These are phyloP conservation scores for Aaosphaeria arxii DNA, from an alignment of 2,329 filamentous ascomycete species.

Conservation along the genomic window DNA sequence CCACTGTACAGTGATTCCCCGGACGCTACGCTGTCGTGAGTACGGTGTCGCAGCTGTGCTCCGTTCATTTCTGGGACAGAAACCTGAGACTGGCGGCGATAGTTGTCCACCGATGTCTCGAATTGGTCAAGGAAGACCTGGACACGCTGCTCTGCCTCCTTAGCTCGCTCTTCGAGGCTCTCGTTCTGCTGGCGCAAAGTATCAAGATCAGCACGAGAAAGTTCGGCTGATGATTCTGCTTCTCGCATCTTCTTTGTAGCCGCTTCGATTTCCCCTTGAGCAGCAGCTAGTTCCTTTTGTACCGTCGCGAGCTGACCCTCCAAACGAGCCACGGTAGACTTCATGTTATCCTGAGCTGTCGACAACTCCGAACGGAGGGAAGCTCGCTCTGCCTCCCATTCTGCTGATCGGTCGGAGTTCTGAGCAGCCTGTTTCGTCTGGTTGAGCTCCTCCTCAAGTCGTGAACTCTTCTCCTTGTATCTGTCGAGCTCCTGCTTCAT, in stretches of 20 bases:
- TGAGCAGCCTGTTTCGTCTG: conserved; percentile 41
- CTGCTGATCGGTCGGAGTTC: conserved; percentile 48
- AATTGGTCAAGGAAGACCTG: conserved; percentile 92
- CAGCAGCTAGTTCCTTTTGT: conserved; percentile 64
- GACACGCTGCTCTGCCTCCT: conserved; percentile 90
- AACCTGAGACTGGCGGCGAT: conserved; percentile 69
- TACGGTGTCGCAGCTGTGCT: conserved; percentile 39
- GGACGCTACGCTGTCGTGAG: conserved; percentile 58
- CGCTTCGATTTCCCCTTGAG: conserved; percentile 66
- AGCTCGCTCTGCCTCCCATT: conserved; percentile 74
- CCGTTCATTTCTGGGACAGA: conserved; percentile 30
- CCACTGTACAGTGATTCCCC: conserved; percentile 52
- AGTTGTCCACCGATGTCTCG: conserved; percentile 89
- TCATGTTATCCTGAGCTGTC: conserved; percentile 66
- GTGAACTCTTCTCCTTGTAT: conserved; percentile 82
- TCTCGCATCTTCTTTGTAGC: conserved; percentile 50
- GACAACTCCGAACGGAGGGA: conserved; percentile 67
- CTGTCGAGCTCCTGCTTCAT: conserved; percentile 96
- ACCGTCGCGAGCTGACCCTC: conserved; percentile 69
- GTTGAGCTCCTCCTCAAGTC: conserved; percentile 80
- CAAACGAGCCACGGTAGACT: conserved; percentile 62
- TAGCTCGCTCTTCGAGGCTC: conserved; percentile 76
- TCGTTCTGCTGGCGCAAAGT: conserved; percentile 79
- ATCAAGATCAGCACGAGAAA: conserved; percentile 68
- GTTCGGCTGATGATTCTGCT: conserved; percentile 54